phyloP scores from a whole-genome alignment of 2,329 filamentous ascomycete species.

The Diaporthe ilicicola region DNA sequence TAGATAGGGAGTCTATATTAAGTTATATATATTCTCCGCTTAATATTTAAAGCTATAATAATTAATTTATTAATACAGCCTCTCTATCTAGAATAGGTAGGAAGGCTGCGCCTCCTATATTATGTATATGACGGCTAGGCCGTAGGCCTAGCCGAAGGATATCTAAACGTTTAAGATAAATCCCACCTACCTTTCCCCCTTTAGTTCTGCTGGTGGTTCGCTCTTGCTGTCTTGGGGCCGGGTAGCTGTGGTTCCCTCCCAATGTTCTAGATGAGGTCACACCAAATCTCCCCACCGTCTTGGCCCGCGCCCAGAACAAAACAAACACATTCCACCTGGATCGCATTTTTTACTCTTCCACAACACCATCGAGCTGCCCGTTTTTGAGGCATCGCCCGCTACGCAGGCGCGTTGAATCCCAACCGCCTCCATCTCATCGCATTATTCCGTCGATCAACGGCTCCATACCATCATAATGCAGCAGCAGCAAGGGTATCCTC shows the following conservation, averaged over 20 bases:
- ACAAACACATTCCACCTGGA: conserved; percentile 16
- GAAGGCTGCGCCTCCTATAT: too few relatives aligned
- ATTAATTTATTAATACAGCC: too few relatives aligned
- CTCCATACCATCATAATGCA: conserved; percentile 5
- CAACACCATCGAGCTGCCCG: background rate
- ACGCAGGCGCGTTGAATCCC: background rate
- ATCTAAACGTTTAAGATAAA: too few relatives aligned
- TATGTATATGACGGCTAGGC: too few relatives aligned
- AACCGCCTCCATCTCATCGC: background rate
- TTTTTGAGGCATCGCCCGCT: background rate
- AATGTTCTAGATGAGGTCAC: conserved; percentile 26
- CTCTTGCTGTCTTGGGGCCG: background rate
- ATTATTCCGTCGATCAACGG: background rate
- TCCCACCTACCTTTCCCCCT: too few relatives aligned
- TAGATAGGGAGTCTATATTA: too few relatives aligned
- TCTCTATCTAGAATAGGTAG: too few relatives aligned
- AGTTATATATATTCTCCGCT: too few relatives aligned
- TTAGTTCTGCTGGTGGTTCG: background rate
- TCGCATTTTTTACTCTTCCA: background rate
- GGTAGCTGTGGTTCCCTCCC: background rate
- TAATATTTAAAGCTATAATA: too few relatives aligned
- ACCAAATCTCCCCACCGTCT: conserved; percentile 17
- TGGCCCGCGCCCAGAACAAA: background rate
- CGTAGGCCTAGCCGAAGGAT: too few relatives aligned
- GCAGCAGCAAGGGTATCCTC: conserved; percentile 20